Evolutionary conservation across 2,329 filamentous ascomycete species (phyloP).

Genomic region (Verticillium albo-atrum): DNA sequence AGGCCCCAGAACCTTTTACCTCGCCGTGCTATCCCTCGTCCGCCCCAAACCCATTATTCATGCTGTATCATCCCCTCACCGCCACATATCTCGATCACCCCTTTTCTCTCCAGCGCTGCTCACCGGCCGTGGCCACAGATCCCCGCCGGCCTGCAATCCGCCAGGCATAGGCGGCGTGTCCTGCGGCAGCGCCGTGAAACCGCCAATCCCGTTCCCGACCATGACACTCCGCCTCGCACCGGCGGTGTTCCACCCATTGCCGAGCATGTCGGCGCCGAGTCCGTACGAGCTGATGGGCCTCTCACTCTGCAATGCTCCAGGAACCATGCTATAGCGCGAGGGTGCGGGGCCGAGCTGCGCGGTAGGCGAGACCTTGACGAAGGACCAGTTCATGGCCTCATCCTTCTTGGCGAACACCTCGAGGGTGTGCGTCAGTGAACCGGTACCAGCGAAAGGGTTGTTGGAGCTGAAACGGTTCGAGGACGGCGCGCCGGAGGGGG

Average conservation of each 20-base stretch:
- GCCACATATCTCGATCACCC: conserved; percentile 37
- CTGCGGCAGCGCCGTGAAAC: conserved; percentile 47
- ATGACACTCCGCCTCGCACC: conserved; percentile 51
- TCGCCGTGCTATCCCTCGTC: background rate
- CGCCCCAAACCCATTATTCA: background rate
- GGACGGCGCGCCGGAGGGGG: conserved; percentile 12
- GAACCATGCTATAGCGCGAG: conserved; percentile 9
- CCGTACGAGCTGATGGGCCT: conserved; percentile 55
- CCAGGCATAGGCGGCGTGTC: conserved; percentile 12
- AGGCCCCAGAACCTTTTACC: background rate
- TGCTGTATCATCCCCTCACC: conserved; percentile 21
- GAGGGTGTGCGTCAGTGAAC: conserved; percentile 46
- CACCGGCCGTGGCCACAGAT: conserved; percentile 34
- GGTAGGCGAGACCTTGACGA: conserved; percentile 41
- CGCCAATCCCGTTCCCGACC: conserved; percentile 44
- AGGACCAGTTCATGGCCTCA: conserved; percentile 55
- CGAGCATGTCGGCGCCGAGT: conserved; percentile 45
- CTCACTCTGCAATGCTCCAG: conserved; percentile 14
- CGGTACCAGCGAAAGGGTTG: conserved; percentile 34
- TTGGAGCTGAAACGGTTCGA: conserved; percentile 52
- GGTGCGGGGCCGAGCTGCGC: conserved; percentile 11
- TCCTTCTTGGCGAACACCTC: conserved; percentile 58
- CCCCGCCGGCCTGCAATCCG: conserved; percentile 19
- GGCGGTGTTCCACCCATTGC: conserved; percentile 44
- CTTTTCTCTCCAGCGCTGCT: conserved; percentile 37